Conservation (phyloP, 495 filamentous ascomycete genomes). For the Chaetomium fimeti region DNA sequence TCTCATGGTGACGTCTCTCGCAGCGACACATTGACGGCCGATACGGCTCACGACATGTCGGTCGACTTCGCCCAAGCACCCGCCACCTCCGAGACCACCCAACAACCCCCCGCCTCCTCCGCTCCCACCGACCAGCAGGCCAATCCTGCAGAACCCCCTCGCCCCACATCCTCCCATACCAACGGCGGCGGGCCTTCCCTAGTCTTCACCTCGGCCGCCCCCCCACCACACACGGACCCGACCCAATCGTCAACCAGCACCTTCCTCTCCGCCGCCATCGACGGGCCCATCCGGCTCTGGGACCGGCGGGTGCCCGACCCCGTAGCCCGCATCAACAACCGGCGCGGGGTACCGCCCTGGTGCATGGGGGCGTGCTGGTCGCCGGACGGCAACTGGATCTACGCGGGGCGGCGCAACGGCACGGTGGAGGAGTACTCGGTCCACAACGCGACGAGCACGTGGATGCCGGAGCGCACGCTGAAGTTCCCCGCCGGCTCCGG, state of each 20-base stretch:
- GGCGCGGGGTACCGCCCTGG: conserved; percentile 80
- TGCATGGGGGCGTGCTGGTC: conserved; percentile 99
- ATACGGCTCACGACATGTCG: conserved; percentile 29
- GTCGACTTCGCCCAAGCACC: conserved; percentile 29
- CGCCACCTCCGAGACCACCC: conserved; percentile 11
- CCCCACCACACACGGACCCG: conserved; percentile 37
- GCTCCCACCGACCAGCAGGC: conserved; percentile 18
- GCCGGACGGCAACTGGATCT: conserved; percentile 92
- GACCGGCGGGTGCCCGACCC: conserved; percentile 76
- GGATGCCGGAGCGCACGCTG: conserved; percentile 73
- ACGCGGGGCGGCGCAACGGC: conserved; percentile 86
- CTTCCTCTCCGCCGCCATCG: conserved; percentile 83
- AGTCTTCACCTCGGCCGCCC: conserved; percentile 30
- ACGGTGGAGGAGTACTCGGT: conserved; percentile 93
- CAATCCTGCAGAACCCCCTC: conserved; percentile 15
- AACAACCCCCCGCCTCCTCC: conserved; percentile 13
- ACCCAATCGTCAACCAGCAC: conserved; percentile 60
- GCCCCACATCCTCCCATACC: conserved; percentile 12
- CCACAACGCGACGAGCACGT: conserved; percentile 66
- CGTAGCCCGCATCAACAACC: conserved; percentile 71
- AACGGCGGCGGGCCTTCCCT: conserved; percentile 29
- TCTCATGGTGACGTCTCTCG: conserved; percentile 16
- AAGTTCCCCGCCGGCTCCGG: conserved; percentile 89
- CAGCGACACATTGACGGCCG: conserved; percentile 33
- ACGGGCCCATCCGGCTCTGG: conserved; percentile 89